Conservation (phyloP, 768 basidiomycete genomes). For the Rhodotorula taiwanensis region DNA sequence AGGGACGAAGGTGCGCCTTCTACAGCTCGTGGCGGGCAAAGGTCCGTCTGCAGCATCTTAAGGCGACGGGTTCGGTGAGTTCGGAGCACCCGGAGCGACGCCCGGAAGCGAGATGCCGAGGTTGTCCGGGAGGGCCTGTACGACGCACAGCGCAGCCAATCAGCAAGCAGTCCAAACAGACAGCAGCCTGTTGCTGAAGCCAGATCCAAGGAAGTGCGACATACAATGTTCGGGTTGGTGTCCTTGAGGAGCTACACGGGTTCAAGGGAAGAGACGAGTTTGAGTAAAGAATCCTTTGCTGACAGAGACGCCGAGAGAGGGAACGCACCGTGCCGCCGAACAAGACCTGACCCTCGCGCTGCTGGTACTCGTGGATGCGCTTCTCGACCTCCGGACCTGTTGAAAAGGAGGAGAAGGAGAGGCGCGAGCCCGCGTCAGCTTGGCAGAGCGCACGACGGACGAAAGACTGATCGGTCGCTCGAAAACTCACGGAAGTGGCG, state of each 20-base stretch:
- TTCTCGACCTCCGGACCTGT: constrained; percentile 74
- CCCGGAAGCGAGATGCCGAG: constrained; percentile 26
- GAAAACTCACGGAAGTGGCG: constrained; percentile 74
- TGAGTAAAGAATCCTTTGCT: neutral
- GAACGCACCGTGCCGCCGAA: constrained; percentile 60
- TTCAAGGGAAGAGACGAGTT: too few species aligned
- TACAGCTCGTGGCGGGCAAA: too few species aligned
- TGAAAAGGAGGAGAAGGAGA: neutral
- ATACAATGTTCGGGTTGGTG: neutral
- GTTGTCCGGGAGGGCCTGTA: constrained; percentile 29
- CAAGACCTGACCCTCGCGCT: constrained; percentile 68
- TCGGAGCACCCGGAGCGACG: neutral
- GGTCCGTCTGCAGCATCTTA: too few species aligned
- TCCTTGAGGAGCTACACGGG: neutral
- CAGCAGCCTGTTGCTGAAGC: too few species aligned
- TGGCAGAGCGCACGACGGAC: constrained; percentile 4
- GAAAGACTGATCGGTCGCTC: too few species aligned
- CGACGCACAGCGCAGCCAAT: neutral
- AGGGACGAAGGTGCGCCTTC: too few species aligned
- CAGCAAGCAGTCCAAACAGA: neutral
- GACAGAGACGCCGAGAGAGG: neutral
- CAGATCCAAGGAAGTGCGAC: neutral
- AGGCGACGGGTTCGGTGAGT: neutral
- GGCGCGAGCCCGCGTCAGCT: neutral
- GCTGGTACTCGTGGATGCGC: constrained; percentile 71